A percentile compares a stretch with the other conserved stretches of the same genome.
These are phyloP conservation scores for Pyrrhoderma noxium DNA, from an alignment of 1,284 basidiomycete genomes.

Conservation along the genomic window DNA sequence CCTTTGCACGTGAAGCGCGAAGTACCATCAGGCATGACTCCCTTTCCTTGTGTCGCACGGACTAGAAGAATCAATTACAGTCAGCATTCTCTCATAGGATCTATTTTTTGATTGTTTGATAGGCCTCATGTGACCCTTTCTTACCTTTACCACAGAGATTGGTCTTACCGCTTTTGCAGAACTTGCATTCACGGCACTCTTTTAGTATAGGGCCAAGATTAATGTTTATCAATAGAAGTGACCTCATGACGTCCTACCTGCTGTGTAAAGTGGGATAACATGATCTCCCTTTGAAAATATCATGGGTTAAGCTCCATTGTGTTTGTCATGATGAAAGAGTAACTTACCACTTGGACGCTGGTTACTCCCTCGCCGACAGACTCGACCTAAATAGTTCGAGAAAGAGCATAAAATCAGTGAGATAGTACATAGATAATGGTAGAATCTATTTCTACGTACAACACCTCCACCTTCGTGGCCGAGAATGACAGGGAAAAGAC, in stretches of 20 bases:
- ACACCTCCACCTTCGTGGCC: conserved; percentile 88
- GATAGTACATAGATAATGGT: conserved; percentile 16
- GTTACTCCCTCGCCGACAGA: conserved; percentile 92
- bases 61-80: conserved; percentile 39
- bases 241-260: conserved; percentile 42
- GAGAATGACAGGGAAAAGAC: conserved; percentile 91
- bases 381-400: conserved; percentile 69
- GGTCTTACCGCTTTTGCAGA: conserved; percentile 98
- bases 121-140: conserved; percentile 15
- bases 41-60: conserved; percentile 90
- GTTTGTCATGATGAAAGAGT: conserved; percentile 14
- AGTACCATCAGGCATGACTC: conserved; percentile 93
- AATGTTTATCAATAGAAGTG: background rate
- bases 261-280: conserved; percentile 91
- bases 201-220: conserved; percentile 15
- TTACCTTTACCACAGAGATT: conserved; percentile 86
- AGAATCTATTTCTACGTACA: conserved; percentile 37
- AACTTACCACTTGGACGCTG: conserved; percentile 61
- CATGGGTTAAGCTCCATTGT: background rate
- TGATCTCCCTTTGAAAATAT: conserved; percentile 62
- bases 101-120: too few relatives aligned
- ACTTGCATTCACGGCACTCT: conserved; percentile 96
- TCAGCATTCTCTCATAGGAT: background rate
- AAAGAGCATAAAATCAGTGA: conserved; percentile 19
- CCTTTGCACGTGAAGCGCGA: conserved; percentile 89